Base-by-base conservation (phyloP, 495 filamentous ascomycete species). In the Penicillium paradoxum region DNA sequence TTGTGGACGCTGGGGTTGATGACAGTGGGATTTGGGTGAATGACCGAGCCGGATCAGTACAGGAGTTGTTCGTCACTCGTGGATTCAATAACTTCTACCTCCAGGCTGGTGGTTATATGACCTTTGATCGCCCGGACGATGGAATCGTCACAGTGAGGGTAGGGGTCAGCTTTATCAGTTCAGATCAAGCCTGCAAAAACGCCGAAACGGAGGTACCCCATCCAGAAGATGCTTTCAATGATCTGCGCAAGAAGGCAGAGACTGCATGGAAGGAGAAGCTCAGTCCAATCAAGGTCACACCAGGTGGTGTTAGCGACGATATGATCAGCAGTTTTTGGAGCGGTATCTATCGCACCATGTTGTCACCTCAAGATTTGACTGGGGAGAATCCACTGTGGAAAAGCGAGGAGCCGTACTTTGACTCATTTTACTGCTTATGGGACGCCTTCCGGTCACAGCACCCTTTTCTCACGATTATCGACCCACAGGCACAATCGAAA, bases 381-480 rank as follows among this genome's bases (percentile, higher is more conserved):
- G 86, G 86, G 0, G 87, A 91, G 64, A 91, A 90, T 51, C 87
- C 86, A 4, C 57, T 84, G 1, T 91, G 87, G 84, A 53, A 79
- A 6, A 86, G 81, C 33, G 73, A 70, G 19, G 87, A 90, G 68
- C 87, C 87, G 4, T 90, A 91, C 53, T 91, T 83, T 59, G 87
- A 91, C 59, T 86, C 82, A 1, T 89, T 83, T 45, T 91, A 90
- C 59, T 90, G 83, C 55, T 67, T 85, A 13, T 90, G 86, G 87
- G 87, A 91, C 59, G 78, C 78, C 6, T 91, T 88, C 58, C 74
- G 88, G 2, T 82, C 80, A 15, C 83, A 86, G 39, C 81, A 88
- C 45, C 85, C 84, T 6, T 74, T 91, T 15, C 67, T 91, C 24
- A 90, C 83, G 4, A 72, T 91, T 24, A 54, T 84, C 5, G 88